These are phyloP conservation scores for Pythium phragmiticola DNA, from an alignment of 352 stramenopile species.

Conservation along the genomic window DNA sequence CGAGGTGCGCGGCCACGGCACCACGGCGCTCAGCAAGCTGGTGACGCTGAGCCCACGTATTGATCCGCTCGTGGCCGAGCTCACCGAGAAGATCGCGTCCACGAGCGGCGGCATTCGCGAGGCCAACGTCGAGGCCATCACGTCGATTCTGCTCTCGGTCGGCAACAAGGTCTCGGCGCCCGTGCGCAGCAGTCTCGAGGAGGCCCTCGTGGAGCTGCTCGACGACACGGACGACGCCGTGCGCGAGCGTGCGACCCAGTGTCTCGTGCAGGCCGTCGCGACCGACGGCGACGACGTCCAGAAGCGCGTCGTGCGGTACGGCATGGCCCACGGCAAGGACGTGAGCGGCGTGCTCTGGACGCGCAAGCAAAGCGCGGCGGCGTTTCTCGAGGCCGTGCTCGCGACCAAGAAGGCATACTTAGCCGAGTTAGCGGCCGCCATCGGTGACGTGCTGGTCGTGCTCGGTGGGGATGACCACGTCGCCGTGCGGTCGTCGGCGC, in stretches of 20 bases:
- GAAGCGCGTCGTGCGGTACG: conserved; percentile 45
- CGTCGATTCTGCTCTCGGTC: conserved; percentile 59
- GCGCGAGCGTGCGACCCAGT: conserved; percentile 66
- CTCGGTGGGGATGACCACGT: conserved; percentile 69
- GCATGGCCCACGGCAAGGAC: conserved; percentile 40
- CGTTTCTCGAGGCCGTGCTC: conserved; percentile 58
- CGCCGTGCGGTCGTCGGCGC: conserved; percentile 48
- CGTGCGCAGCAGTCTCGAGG: conserved; percentile 48
- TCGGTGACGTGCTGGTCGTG: conserved; percentile 30
- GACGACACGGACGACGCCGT: conserved; percentile 62
- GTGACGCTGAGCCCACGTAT: conserved; percentile 94
- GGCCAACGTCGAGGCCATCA: conserved; percentile 72
- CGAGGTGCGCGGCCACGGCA: conserved; percentile 90
- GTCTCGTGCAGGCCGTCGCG: conserved; percentile 55
- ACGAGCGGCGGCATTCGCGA: conserved; percentile 72
- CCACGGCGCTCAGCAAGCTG: conserved; percentile 91
- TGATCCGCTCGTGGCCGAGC: conserved; percentile 95
- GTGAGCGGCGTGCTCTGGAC: conserved; percentile 45
- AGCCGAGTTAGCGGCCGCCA: conserved; percentile 20
- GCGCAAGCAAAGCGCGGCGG: conserved; percentile 60
- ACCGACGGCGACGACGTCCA: conserved; percentile 41
- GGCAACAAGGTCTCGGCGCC: conserved; percentile 68
- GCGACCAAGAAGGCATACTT: conserved; percentile 42
- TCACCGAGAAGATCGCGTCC: conserved; percentile 80
- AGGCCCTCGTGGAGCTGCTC: conserved; percentile 65